phyloP scores from a whole-genome alignment of 768 basidiomycete species.

The Polyporus arcularius region DNA sequence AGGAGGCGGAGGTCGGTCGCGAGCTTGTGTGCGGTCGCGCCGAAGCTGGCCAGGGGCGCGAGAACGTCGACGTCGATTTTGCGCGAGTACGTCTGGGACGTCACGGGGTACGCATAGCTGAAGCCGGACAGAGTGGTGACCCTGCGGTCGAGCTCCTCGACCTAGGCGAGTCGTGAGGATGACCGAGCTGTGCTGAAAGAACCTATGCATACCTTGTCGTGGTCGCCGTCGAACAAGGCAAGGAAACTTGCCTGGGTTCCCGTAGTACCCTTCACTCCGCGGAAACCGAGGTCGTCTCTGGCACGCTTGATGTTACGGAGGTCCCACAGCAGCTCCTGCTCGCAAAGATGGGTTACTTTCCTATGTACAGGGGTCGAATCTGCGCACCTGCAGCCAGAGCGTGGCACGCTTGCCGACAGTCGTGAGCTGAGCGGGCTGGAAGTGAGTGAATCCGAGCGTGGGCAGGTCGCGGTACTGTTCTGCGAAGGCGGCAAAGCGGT shows the following conservation, averaged over 20 bases:
- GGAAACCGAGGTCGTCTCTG: conserved; percentile 90
- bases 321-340: conserved; percentile 92
- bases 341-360: background rate
- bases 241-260: conserved; percentile 98
- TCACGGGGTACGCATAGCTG: conserved; percentile 93
- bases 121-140: conserved; percentile 94
- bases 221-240: conserved; percentile 91
- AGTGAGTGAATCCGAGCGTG: conserved; percentile 97
- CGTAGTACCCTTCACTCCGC: conserved; percentile 99
- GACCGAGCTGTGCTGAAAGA: background rate
- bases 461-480: conserved; percentile 84
- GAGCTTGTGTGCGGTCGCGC: conserved; percentile 97
- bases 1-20: conserved; percentile 93
- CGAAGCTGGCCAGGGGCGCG: conserved; percentile 84
- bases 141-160: conserved; percentile 82
- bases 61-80: conserved; percentile 96
- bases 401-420: conserved; percentile 98
- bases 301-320: conserved; percentile 89
- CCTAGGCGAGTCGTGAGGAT: conserved; percentile 41
- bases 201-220: conserved; percentile 65
- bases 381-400: conserved; percentile 86
- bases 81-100: conserved; percentile 97
- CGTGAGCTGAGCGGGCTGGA: conserved; percentile 97
- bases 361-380: background rate
- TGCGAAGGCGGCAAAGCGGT: conserved; percentile 84